phyloP scores from a whole-genome alignment of 352 stramenopile genomes.

The Peronospora farinosa region DNA sequence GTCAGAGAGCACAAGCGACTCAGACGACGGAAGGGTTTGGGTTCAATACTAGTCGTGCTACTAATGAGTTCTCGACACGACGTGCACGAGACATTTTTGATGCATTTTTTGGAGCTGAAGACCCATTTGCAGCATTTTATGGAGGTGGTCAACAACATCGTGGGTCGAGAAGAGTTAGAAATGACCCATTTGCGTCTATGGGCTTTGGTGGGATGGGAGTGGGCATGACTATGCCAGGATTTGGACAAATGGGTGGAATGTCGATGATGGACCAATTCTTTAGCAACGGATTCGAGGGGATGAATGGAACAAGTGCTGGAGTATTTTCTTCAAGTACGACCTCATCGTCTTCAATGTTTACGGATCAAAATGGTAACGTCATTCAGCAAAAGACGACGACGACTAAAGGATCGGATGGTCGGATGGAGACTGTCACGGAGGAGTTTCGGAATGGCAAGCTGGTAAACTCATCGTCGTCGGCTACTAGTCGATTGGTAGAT shows the following conservation, averaged over 20 bases:
- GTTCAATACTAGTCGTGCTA: conserved; percentile 8
- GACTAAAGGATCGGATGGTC: conserved; percentile 43
- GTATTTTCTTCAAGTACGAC: conserved; percentile 40
- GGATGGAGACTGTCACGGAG: conserved; percentile 53
- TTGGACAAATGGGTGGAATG: conserved; percentile 32
- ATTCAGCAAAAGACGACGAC: conserved; percentile 76
- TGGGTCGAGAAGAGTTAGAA: conserved; percentile 17
- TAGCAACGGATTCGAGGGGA: conserved; percentile 25
- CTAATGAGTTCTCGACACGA: conserved; percentile 37
- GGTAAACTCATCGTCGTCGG: conserved; percentile 41
- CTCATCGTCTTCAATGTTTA: conserved; percentile 62
- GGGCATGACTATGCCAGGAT: conserved; percentile 19
- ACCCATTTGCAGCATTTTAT: conserved; percentile 62
- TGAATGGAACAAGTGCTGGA: conserved; percentile 4
- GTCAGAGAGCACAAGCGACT: conserved; percentile 3
- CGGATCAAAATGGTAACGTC: conserved; percentile 57
- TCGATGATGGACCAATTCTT: conserved; percentile 51
- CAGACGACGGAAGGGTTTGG: conserved; percentile 19
- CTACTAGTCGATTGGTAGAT: conserved; percentile 38
- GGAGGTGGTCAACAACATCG: conserved; percentile 14
- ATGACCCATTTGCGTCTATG: conserved; percentile 35
- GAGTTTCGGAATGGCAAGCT: conserved; percentile 67
- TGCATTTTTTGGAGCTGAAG: conserved; percentile 50
- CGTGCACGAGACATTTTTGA: conserved; percentile 69
- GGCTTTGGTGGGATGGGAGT: conserved; percentile 26